Conservation (phyloP, 805 yeast genomes). For the Starmerella khaoyaiensis region DNA sequence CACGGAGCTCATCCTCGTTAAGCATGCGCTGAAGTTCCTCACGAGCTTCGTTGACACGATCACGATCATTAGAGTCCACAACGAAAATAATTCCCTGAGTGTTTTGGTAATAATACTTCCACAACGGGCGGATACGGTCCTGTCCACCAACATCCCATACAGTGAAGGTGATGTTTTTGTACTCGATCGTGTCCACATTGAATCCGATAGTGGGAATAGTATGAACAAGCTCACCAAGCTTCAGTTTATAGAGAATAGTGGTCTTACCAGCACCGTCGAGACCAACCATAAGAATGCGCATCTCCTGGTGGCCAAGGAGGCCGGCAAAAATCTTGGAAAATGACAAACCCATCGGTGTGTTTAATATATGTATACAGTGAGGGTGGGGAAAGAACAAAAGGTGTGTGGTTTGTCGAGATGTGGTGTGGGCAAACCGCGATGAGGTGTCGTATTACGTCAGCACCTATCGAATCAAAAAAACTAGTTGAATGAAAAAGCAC, state of each 20-base stretch:
- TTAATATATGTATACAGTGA: conserved; percentile 4
- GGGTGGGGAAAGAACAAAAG: conserved; percentile 12
- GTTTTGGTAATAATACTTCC: conserved; percentile 98
- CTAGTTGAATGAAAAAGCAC: background rate
- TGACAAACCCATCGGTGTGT: conserved; percentile 74
- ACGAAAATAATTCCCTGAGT: conserved; percentile 97
- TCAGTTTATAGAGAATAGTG: conserved; percentile 86
- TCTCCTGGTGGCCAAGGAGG: conserved; percentile 94
- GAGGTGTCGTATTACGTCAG: conserved; percentile 17
- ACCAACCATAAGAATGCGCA: conserved; percentile 98
- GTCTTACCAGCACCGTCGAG: conserved; percentile 98
- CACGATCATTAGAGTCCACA: conserved; percentile 95
- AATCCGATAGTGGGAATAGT: conserved; percentile 95
- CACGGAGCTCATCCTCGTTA: conserved; percentile 95
- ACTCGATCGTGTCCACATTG: conserved; percentile 94
- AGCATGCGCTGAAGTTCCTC: conserved; percentile 97
- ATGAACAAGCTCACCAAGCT: conserved; percentile 90
- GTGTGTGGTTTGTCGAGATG: conserved; percentile 4
- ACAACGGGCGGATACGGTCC: conserved; percentile 94
- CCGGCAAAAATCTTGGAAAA: conserved; percentile 87
- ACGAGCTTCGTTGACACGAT: conserved; percentile 94
- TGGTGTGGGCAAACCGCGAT: conserved; percentile 9
- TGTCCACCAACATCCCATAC: conserved; percentile 99
- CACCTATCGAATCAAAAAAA: conserved; percentile 3
- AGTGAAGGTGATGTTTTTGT: conserved; percentile 90